Evolutionary conservation across 176 grass and related monocot species (phyloP).

Genomic region (Oryza nivara): DNA sequence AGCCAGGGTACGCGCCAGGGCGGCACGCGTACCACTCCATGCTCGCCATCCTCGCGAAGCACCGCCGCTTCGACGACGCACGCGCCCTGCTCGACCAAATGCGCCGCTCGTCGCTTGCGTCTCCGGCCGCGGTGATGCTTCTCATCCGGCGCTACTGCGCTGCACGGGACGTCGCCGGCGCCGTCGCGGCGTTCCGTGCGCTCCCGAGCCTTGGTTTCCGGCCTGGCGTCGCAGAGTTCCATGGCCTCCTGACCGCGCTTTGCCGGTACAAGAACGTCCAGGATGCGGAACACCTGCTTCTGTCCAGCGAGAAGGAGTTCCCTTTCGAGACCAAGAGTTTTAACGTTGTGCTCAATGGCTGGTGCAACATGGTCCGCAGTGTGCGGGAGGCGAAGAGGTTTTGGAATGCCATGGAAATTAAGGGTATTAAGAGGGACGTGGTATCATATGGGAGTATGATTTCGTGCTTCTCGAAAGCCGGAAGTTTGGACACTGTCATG

Average conservation of each 20-base stretch:
- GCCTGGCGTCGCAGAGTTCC: slow-evolving; percentile 55
- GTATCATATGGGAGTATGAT: slow-evolving; percentile 84
- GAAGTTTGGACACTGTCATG: slow-evolving; percentile 74
- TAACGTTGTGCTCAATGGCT: slow-evolving; percentile 85
- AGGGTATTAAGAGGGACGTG: slow-evolving; percentile 61
- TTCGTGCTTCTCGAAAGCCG: slow-evolving; percentile 81
- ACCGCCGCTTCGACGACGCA: slow-evolving; percentile 74
- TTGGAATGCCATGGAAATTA: slow-evolving; percentile 66
- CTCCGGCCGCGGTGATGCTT: slow-evolving; percentile 53
- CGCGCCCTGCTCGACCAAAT: slow-evolving; percentile 75
- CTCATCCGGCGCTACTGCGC: slow-evolving; percentile 66
- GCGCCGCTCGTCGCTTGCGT: slow-evolving; percentile 56
- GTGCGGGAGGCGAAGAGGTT: slow-evolving; percentile 75
- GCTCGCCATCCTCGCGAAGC: slow-evolving; percentile 82
- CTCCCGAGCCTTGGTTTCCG: slow-evolving; percentile 62
- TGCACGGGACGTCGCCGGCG: slow-evolving; percentile 61
- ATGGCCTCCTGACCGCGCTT: slow-evolving; percentile 71
- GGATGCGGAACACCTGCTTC: slow-evolving; percentile 80
- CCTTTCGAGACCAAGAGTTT: slow-evolving; percentile 89
- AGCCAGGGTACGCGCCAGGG: slow-evolving; percentile 60
- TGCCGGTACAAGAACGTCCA: slow-evolving; percentile 80
- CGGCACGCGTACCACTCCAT: slow-evolving; percentile 69
- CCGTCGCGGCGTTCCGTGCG: slow-evolving; percentile 61
- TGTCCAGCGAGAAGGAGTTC: slow-evolving; percentile 63
- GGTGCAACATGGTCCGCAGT: slow-evolving; percentile 69